Conservation (phyloP, 768 basidiomycete species). For the Russula sp. region DNA sequence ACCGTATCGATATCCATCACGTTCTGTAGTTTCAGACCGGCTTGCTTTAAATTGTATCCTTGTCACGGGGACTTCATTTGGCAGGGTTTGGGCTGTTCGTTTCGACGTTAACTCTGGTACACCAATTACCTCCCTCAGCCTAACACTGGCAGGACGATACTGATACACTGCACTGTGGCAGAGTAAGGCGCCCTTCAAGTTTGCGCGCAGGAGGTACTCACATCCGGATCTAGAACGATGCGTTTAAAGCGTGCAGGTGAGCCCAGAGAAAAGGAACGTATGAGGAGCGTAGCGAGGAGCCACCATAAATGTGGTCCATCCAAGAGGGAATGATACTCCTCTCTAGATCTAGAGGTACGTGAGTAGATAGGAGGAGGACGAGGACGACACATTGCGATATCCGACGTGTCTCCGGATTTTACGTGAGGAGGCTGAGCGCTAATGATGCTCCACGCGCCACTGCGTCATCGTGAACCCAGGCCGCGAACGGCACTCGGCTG, state of each 20-base stretch:
- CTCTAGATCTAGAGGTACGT: background rate
- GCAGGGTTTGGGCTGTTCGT: background rate
- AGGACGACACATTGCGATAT: background rate
- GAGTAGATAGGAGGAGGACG: background rate
- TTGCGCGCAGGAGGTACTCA: background rate
- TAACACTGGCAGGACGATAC: no score
- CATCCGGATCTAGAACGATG: background rate
- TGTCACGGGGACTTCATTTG: background rate
- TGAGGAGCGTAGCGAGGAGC: background rate
- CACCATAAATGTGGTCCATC: background rate
- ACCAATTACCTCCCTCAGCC: background rate
- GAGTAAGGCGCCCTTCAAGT: background rate
- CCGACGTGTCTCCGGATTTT: background rate
- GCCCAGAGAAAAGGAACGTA: background rate
- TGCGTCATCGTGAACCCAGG: background rate
- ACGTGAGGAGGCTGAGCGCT: background rate
- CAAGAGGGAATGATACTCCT: no score
- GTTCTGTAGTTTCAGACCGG: background rate
- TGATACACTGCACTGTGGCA: background rate
- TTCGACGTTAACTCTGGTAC: background rate
- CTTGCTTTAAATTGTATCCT: background rate
- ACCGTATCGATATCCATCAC: conserved; percentile 17
- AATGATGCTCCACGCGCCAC: background rate
- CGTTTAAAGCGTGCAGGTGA: background rate
- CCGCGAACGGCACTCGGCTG: background rate